phyloP scores from a whole-genome alignment of 495 filamentous ascomycete species.

The Astrothelium macrocarpum region DNA sequence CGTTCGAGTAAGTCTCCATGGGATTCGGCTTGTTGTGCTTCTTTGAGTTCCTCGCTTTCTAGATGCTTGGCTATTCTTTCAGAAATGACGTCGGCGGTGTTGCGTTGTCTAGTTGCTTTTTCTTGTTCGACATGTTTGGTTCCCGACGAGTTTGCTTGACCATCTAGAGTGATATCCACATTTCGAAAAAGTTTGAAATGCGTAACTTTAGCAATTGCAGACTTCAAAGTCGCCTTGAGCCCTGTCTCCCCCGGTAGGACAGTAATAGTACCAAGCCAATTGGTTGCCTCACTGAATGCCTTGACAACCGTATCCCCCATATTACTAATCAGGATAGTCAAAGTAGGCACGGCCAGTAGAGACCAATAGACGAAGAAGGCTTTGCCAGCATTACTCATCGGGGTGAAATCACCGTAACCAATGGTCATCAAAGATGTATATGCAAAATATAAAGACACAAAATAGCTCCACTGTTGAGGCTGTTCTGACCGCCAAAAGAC shows the following conservation, averaged over 20 bases:
- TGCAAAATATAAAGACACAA: conserved; percentile 67
- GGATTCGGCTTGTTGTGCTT: conserved; percentile 32
- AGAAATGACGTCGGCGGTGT: neutral
- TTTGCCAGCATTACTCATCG: conserved; percentile 59
- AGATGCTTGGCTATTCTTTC: neutral
- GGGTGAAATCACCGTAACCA: conserved; percentile 72
- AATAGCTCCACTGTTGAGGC: conserved; percentile 65
- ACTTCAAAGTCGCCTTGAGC: conserved; percentile 21
- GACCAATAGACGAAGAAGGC: conserved; percentile 89
- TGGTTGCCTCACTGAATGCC: conserved; percentile 54
- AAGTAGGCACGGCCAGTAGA: conserved; percentile 67
- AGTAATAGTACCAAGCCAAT: conserved; percentile 62
- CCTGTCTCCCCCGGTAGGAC: conserved; percentile 62
- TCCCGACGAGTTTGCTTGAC: neutral
- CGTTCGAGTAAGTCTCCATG: conserved; percentile 38
- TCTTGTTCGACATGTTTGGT: neutral
- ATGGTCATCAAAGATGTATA: conserved; percentile 75
- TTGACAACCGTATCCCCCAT: conserved; percentile 74
- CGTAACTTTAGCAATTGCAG: conserved; percentile 17
- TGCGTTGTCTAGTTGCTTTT: neutral
- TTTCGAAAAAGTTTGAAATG: neutral
- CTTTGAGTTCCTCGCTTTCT: conserved; percentile 30
- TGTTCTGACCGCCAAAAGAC: conserved; percentile 55
- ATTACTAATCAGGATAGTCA: conserved; percentile 77
- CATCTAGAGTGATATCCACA: neutral